phyloP scores from a whole-genome alignment of 805 yeast genomes.

The Pichia rugopelliculosa region DNA sequence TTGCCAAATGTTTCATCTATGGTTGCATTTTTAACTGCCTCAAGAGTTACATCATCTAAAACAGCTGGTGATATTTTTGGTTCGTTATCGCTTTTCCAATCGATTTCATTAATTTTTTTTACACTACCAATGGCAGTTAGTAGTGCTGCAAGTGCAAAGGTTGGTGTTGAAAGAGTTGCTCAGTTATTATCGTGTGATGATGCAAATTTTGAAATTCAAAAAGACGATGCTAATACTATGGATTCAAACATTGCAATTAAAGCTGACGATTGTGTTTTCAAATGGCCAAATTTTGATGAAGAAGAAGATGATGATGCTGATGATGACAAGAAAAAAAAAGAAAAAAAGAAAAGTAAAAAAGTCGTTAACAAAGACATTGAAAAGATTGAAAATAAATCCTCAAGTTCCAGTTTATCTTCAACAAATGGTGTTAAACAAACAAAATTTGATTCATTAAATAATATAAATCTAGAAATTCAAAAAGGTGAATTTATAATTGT shows the following conservation, averaged over 20 bases:
- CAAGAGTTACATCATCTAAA: constrained; percentile 29
- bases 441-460: constrained; percentile 37
- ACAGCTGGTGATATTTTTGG: constrained; percentile 62
- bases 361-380: background rate
- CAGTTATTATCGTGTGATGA: constrained; percentile 37
- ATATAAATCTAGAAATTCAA: constrained; percentile 46
- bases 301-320: constrained; percentile 9
- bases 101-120: constrained; percentile 53
- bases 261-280: constrained; percentile 49
- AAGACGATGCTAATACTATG: constrained; percentile 13
- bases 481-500: constrained; percentile 68
- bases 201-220: constrained; percentile 30
- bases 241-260: constrained; percentile 37
- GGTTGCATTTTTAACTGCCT: constrained; percentile 40
- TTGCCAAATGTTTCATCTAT: constrained; percentile 63
- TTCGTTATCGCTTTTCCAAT: constrained; percentile 58
- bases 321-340: background rate
- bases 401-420: background rate
- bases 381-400: background rate
- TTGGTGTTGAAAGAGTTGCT: constrained; percentile 54
- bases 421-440: background rate
- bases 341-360: background rate
- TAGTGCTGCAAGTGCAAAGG: constrained; percentile 54
- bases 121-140: constrained; percentile 65
- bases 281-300: constrained; percentile 51